phyloP scores from a whole-genome alignment of 2,329 filamentous ascomycete species.

The Alternaria incomplexa region DNA sequence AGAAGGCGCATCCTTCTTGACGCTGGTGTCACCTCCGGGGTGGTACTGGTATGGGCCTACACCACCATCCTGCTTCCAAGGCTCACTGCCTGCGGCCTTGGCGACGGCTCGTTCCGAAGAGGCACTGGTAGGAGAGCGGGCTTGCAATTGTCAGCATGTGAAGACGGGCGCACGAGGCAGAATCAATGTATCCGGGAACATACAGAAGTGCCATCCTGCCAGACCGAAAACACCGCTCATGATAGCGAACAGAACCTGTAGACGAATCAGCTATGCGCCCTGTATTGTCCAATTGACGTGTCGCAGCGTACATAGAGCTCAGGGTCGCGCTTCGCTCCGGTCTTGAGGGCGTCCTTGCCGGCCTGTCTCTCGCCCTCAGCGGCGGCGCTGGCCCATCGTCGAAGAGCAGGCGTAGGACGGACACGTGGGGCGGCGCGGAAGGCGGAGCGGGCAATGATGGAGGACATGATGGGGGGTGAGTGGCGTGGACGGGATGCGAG shows the following conservation, averaged over 20 bases:
- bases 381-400: constrained; percentile 47
- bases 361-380: constrained; percentile 55
- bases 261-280: constrained; percentile 30
- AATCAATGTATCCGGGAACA: constrained; percentile 24
- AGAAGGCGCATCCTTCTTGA: constrained; percentile 88
- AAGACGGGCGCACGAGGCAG: constrained; percentile 6
- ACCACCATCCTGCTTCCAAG: constrained; percentile 76
- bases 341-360: constrained; percentile 60
- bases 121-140: constrained; percentile 81
- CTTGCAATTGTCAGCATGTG: constrained; percentile 53
- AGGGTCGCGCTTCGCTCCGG: constrained; percentile 72
- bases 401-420: constrained; percentile 43
- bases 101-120: constrained; percentile 81
- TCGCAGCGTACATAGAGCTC: constrained; percentile 71
- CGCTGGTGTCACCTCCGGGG: constrained; percentile 80
- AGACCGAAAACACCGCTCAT: constrained; percentile 89
- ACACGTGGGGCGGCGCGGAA: constrained; percentile 56
- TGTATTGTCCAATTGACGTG: not conserved
- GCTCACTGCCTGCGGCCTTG: constrained; percentile 80
- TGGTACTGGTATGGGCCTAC: constrained; percentile 68
- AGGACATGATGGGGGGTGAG: constrained; percentile 50
- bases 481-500: constrained; percentile 9
- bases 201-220: constrained; percentile 89
- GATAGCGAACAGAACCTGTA: constrained; percentile 84
- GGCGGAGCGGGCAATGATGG: constrained; percentile 53